These are phyloP conservation scores for Cyberlindnera bimundalis DNA, from an alignment of 805 yeast species.

Conservation along the genomic window DNA sequence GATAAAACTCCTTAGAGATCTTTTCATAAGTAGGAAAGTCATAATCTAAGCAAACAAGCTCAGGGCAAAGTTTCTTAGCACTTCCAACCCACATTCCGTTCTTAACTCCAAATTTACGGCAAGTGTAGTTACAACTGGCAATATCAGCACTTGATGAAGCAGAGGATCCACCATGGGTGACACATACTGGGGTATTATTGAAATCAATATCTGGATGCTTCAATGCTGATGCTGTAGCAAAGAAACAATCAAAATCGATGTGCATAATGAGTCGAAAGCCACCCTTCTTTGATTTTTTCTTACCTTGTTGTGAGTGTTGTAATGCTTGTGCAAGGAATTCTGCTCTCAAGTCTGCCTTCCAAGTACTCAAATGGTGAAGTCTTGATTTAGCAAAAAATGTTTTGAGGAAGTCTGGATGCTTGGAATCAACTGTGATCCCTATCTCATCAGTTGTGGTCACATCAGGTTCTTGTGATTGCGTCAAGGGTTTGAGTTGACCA, in stretches of 20 bases:
- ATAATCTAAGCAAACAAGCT: conserved; percentile 60
- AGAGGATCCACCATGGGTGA: conserved; percentile 44
- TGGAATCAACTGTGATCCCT: conserved; percentile 47
- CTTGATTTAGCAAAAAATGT: conserved; percentile 78
- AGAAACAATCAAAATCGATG: conserved; percentile 91
- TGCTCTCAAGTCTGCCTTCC: conserved; percentile 74
- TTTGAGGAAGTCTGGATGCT: conserved; percentile 70
- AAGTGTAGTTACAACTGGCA: conserved; percentile 89
- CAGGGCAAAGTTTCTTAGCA: conserved; percentile 66
- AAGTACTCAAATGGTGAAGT: conserved; percentile 80
- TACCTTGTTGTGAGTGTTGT: conserved; percentile 24
- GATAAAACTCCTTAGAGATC: conserved; percentile 63
- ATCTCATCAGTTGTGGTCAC: conserved; percentile 1
- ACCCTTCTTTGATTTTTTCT: conserved; percentile 2
- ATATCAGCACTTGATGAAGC: conserved; percentile 59
- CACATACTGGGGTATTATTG: conserved; percentile 54
- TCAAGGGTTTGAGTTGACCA: conserved; percentile 3
- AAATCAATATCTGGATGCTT: conserved; percentile 48
- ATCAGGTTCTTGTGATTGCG: conserved; percentile 17
- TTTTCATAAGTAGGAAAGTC: conserved; percentile 71
- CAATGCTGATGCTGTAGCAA: conserved; percentile 79
- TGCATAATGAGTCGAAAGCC: conserved; percentile 51
- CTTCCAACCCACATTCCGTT: conserved; percentile 89
- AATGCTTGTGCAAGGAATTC: conserved; percentile 51
- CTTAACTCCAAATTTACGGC: conserved; percentile 69